Evolutionary conservation across 2,329 filamentous ascomycete genomes (phyloP), one percentile per base, ranked within the genome.

Genomic region (Epichloe baconii): DNA sequence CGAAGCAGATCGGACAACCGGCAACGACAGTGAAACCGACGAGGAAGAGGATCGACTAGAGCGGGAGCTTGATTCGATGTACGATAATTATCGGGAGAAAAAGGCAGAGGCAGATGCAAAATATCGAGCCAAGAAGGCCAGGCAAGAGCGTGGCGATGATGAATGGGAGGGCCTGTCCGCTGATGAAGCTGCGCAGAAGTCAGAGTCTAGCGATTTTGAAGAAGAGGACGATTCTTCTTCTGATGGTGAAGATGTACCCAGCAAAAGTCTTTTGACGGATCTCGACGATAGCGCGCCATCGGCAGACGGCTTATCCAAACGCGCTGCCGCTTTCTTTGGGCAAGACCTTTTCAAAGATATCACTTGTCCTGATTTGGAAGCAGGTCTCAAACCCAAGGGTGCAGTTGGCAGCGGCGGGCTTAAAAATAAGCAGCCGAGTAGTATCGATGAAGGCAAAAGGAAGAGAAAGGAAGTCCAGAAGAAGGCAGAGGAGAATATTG

Each of bases 161-260:
- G 90, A 95, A 63, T 98, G 90, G 84, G 86, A 94, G 58, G 93
- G 93, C 1, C 81, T 97, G 53, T 94, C 87, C 21, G 80, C 76
- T 11, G 79, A 78, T 44, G 78, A 79, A 52, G 70, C 77, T n/a
- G 56, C 50, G 8, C 74, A 78, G 3, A 79, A 82, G 2, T 68
- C 67, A 3, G 67, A 65, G 51, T 66, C 79, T 2, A 66, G 64
- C 12, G 81, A 85, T 54, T 71, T 90, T 26, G 76, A 79, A 7
- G 81, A 83, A 12, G 73, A 77, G 5, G 69, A 69, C 8, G 67
- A 64, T 21, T 64, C 60, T 21, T 64, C 60, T 17, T 66, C 65
- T 14, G 64, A 69, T 6, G 63, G 66, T 1, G 61, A 65, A 8
- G 60, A 58, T 2, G 53, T 54, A 3, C 52, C 58, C n/a, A 44